Percentiles rank a stretch among this genome's conserved stretches.
These are phyloP conservation scores for Termitomyces sp. DNA, from an alignment of 1,284 basidiomycete species.

Conservation along the genomic window DNA sequence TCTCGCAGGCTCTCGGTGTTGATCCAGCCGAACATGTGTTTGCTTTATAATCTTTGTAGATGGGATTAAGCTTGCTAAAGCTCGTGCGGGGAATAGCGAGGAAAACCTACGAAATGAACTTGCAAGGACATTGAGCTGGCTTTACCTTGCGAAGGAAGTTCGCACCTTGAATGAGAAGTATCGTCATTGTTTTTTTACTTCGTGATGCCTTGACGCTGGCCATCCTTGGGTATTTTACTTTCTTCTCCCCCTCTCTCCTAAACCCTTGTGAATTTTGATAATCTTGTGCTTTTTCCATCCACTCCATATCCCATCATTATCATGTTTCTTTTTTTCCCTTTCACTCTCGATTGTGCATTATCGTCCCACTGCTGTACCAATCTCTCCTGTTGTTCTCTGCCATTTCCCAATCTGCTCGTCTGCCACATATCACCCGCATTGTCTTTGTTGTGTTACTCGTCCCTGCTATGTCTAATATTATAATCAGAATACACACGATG, in stretches of 20 bases:
- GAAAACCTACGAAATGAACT: conserved; percentile 50
- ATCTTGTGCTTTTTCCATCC: not conserved
- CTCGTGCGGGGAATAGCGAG: conserved; percentile 52
- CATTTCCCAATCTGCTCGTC: not conserved
- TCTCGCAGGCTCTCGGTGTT: conserved; percentile 78
- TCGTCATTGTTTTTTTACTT: conserved; percentile 44
- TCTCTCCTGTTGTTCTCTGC: not conserved
- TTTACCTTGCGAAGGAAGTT: conserved; percentile 74
- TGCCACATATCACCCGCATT: not conserved
- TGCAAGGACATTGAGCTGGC: conserved; percentile 67
- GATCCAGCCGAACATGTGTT: conserved; percentile 91
- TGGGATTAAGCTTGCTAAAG: conserved; percentile 83
- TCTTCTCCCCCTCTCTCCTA: not conserved
- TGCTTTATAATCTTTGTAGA: conserved; percentile 89
- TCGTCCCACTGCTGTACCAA: not conserved
- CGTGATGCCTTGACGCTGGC: not conserved
- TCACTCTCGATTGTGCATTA: not conserved
- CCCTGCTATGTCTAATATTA: not conserved
- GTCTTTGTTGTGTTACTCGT: not conserved
- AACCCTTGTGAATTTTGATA: not conserved
- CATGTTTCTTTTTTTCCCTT: not conserved
- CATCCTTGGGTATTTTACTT: too few relatives aligned
- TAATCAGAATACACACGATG: not conserved
- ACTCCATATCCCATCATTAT: not conserved
- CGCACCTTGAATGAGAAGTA: conserved; percentile 80